These are phyloP conservation scores for Fibroporia radiculosa DNA, from an alignment of 768 basidiomycete genomes.

Conservation along the genomic window DNA sequence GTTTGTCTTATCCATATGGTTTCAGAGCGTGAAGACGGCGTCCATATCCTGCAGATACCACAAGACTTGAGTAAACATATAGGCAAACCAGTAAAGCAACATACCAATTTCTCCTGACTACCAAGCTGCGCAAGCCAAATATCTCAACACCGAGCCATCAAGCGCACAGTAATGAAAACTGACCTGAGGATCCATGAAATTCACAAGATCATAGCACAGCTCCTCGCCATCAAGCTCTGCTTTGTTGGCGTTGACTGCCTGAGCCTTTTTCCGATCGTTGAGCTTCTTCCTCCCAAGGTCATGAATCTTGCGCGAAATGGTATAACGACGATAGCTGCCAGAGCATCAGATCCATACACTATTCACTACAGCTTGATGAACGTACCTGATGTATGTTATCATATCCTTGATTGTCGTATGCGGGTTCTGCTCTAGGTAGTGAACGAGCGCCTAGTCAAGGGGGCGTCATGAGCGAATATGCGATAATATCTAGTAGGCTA, in stretches of 20 bases:
- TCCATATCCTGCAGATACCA: constrained; percentile 1
- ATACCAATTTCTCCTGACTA: constrained; percentile 3
- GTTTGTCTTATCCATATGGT: too few relatives aligned
- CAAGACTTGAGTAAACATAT: background rate
- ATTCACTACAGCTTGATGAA: background rate
- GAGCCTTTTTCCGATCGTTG: too few relatives aligned
- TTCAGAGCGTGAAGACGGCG: background rate
- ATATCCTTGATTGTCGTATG: background rate
- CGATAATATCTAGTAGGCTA: background rate
- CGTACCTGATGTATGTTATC: background rate
- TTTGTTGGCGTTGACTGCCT: background rate
- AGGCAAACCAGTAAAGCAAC: background rate
- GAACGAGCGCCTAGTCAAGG: background rate
- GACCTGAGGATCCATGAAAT: constrained; percentile 3
- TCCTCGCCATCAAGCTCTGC: background rate
- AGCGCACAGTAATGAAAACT: background rate
- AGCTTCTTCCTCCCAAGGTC: background rate
- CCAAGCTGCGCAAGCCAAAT: background rate
- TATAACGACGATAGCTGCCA: background rate
- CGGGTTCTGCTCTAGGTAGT: background rate
- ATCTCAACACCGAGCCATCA: background rate
- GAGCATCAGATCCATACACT: background rate
- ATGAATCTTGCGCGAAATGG: background rate
- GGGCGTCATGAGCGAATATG: background rate
- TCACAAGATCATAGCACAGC: background rate